A percentile compares a stretch with the other conserved stretches of the same genome.
Evolutionary conservation across 2,329 filamentous ascomycete genomes (phyloP).

Genomic region (Colletotrichum orchidophilum): DNA sequence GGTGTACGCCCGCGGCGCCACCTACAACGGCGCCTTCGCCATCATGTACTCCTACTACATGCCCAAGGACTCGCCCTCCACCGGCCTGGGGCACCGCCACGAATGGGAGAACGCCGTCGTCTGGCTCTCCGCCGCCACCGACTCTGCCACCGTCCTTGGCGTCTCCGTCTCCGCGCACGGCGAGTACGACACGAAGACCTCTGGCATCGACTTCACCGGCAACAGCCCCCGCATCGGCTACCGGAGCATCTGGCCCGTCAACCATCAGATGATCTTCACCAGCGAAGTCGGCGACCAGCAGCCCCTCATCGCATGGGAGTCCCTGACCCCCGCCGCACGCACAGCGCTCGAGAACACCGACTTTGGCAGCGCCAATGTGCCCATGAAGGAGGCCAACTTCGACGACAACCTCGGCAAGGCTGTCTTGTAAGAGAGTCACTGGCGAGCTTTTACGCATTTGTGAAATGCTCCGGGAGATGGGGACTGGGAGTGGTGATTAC

Average conservation of each 20-base stretch:
- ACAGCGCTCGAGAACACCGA: constrained; percentile 46
- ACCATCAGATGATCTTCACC: constrained; percentile 49
- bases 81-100: constrained; percentile 47
- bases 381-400: constrained; percentile 42
- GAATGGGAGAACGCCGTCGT: constrained; percentile 48
- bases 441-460: too few species aligned
- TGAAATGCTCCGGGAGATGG: background rate
- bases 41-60: constrained; percentile 50
- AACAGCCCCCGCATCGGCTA: constrained; percentile 44
- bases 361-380: constrained; percentile 51
- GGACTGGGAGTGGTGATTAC: background rate
- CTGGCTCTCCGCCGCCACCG: constrained; percentile 41
- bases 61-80: constrained; percentile 51
- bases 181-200: constrained; percentile 39
- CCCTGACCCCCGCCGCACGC: constrained; percentile 43
- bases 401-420: constrained; percentile 31
- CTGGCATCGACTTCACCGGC: constrained; percentile 38
- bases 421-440: background rate
- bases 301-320: constrained; percentile 52
- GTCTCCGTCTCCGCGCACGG: constrained; percentile 46
- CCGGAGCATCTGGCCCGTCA: constrained; percentile 41
- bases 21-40: constrained; percentile 40
- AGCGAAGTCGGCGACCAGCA: constrained; percentile 45
- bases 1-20: constrained; percentile 43
- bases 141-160: constrained; percentile 41